Evolutionary conservation across 164 flowering plant genomes (phyloP).

Genomic region (Aristolochia contorta): DNA sequence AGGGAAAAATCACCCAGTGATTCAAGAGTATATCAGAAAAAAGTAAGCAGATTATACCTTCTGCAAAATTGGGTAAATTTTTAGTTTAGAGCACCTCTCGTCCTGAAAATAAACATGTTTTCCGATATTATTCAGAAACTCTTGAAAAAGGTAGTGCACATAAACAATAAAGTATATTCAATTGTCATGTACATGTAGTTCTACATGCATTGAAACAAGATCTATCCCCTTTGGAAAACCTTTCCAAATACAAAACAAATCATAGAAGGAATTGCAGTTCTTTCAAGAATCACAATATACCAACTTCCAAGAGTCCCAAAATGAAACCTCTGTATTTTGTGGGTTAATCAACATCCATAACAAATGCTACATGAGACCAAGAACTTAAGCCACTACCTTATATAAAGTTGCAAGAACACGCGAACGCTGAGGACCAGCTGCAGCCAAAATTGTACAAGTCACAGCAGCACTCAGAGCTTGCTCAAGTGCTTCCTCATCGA

Average conservation of each 20-base stretch:
- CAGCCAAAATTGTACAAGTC: slow-evolving; percentile 98
- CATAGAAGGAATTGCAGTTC: too few species aligned
- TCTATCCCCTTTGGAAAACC: too few species aligned
- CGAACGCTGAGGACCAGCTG: slow-evolving; percentile 97
- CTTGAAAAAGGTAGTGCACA: too few species aligned
- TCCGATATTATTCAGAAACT: background rate
- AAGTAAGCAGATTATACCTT: slow-evolving; percentile 38
- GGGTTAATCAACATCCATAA: too few species aligned
- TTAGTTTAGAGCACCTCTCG: slow-evolving; percentile 92
- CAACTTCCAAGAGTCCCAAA: too few species aligned
- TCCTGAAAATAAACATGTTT: slow-evolving; percentile 36
- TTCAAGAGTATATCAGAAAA: background rate
- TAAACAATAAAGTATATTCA: too few species aligned
- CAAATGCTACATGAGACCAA: too few species aligned
- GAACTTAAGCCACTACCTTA: slow-evolving; percentile 40
- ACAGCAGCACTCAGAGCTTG: slow-evolving; percentile 97
- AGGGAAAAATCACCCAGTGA: background rate
- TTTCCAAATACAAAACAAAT: too few species aligned
- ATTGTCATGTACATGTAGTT: too few species aligned
- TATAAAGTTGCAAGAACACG: slow-evolving; percentile 97
- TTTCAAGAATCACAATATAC: too few species aligned
- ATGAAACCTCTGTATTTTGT: too few species aligned
- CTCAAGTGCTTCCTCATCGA: slow-evolving; percentile 91
- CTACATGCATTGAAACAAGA: too few species aligned
- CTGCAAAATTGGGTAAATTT: slow-evolving; percentile 89